Evolutionary conservation across 2,329 filamentous ascomycete species (phyloP).

Genomic region (Zopfia rhizophila): DNA sequence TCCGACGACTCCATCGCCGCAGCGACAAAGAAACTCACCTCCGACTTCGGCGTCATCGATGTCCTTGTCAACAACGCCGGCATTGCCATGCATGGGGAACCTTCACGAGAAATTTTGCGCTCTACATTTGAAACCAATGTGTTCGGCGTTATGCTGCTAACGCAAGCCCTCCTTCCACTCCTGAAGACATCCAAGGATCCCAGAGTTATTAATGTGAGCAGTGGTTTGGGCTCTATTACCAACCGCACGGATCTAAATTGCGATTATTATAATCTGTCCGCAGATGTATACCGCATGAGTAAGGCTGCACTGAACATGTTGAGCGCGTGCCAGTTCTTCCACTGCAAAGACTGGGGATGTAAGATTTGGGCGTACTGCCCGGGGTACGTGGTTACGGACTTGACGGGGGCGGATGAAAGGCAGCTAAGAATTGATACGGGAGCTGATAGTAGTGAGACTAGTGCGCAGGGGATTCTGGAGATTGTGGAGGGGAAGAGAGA

Average conservation of each 20-base stretch:
- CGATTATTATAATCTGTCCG: conserved; percentile 7
- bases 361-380: conserved; percentile 46
- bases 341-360: conserved; percentile 32
- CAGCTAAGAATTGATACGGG: conserved; percentile 28
- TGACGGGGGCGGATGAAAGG: conserved; percentile 29
- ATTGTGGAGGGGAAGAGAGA: conserved; percentile 45
- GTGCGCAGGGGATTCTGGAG: conserved; percentile 42
- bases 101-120: conserved; percentile 30
- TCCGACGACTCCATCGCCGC: conserved; percentile 46
- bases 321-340: conserved; percentile 53
- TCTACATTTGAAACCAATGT: conserved; percentile 51
- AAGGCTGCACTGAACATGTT: conserved; percentile 52
- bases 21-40: conserved; percentile 43
- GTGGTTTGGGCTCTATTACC: conserved; percentile 44
- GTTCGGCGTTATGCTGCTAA: conserved; percentile 46
- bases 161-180: conserved; percentile 44
- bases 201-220: conserved; percentile 50
- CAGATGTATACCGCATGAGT: conserved; percentile 44
- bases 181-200: conserved; percentile 41
- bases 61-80: conserved; percentile 91
- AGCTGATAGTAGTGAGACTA: conserved; percentile 43
- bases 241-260: conserved; percentile 26
- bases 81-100: conserved; percentile 37
- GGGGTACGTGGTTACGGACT: conserved; percentile 42
- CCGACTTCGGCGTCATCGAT: conserved; percentile 65